Evolutionary conservation across 371 early-diverging fungal species (phyloP).

Genomic region (Batkoa obscura): DNA sequence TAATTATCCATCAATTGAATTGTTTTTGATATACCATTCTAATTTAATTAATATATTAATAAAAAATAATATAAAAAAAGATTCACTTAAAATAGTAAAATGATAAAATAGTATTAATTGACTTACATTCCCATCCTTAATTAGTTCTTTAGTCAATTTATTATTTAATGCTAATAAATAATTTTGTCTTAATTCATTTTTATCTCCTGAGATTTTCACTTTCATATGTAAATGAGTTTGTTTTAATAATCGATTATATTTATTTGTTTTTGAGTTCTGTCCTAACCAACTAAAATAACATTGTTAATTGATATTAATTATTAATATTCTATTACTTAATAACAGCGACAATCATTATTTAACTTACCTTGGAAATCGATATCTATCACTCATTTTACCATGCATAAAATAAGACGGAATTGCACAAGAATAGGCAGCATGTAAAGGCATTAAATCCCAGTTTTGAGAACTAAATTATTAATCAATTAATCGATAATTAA

Average conservation of each 20-base stretch:
- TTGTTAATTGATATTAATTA: not conserved
- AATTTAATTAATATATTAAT: slow-evolving; percentile 2
- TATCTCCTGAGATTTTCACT: slow-evolving; percentile 56
- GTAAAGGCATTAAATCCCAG: slow-evolving; percentile 84
- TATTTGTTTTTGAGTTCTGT: slow-evolving; percentile 67
- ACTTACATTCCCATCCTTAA: slow-evolving; percentile 23
- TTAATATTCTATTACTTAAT: no score
- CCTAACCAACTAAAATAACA: slow-evolving; percentile 62
- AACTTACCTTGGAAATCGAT: slow-evolving; percentile 13
- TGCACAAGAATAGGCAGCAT: slow-evolving; percentile 78
- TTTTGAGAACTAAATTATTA: slow-evolving; percentile 26
- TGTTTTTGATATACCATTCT: slow-evolving; percentile 45
- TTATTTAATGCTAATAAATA: slow-evolving; percentile 62
- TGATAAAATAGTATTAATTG: no score
- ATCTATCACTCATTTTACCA: slow-evolving; percentile 22
- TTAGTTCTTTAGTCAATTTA: slow-evolving; percentile 38
- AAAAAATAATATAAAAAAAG: slow-evolving; percentile 6
- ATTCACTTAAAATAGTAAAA: no score
- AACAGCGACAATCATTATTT: no score
- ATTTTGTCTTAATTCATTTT: slow-evolving; percentile 58
- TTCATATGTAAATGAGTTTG: slow-evolving; percentile 76
- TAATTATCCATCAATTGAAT: slow-evolving; percentile 78
- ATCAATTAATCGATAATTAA: not conserved
- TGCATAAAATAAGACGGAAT: slow-evolving; percentile 64
- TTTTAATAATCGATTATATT: slow-evolving; percentile 45